These are phyloP conservation scores for Suillus decipiens DNA, from an alignment of 768 basidiomycete genomes.

Conservation along the genomic window DNA sequence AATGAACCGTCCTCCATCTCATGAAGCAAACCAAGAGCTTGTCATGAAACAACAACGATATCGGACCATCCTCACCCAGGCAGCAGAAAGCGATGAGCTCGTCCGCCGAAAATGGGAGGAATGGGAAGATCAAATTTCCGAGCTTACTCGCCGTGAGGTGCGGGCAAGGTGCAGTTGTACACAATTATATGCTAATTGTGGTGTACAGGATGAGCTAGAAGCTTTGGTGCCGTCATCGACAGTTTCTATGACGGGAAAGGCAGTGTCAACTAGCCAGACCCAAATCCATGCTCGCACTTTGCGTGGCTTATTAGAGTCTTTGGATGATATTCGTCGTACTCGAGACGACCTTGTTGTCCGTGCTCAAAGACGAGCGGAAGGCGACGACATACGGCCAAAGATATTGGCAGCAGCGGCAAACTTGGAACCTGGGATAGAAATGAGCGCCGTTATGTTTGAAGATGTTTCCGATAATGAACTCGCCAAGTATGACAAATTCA, in stretches of 20 bases:
- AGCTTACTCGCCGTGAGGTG: constrained; percentile 71
- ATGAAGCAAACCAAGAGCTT: constrained; percentile 77
- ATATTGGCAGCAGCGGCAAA: constrained; percentile 67
- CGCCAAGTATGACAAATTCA: constrained; percentile 76
- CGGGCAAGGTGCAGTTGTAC: too few relatives aligned
- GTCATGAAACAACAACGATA: constrained; percentile 73
- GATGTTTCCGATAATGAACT: constrained; percentile 78
- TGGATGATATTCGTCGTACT: constrained; percentile 69
- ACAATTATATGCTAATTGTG: constrained; percentile 8
- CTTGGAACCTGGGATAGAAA: constrained; percentile 66
- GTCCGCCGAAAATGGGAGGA: constrained; percentile 87
- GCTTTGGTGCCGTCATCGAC: constrained; percentile 70
- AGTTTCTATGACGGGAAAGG: constrained; percentile 30
- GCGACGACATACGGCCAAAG: constrained; percentile 72
- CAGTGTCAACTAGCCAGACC: constrained; percentile 47
- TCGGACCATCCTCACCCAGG: constrained; percentile 68
- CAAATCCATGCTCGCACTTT: constrained; percentile 68
- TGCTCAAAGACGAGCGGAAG: constrained; percentile 58
- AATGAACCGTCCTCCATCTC: constrained; percentile 63
- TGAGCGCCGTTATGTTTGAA: constrained; percentile 87
- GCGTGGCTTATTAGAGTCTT: constrained; percentile 72
- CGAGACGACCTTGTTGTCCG: constrained; percentile 65
- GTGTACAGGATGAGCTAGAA: constrained; percentile 63
- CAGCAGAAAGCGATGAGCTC: constrained; percentile 70
- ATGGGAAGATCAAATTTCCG: constrained; percentile 73